Evolutionary conservation across 106 monocot species (phyloP), one percentile per base, ranked within the genome.

Genomic region (Allium cepa): DNA sequence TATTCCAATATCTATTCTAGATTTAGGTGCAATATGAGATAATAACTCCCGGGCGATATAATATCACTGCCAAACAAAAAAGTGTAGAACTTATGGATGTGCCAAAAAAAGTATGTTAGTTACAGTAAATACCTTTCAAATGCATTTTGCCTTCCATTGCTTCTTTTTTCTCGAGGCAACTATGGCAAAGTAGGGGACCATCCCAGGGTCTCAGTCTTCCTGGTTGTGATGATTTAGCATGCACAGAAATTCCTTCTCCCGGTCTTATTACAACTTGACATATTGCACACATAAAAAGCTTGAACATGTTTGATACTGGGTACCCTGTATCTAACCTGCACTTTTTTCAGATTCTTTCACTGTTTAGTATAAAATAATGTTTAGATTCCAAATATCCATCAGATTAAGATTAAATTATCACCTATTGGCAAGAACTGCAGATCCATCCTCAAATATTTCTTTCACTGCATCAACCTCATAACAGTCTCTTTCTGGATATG

Each of bases 381-480:
- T 36, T 36, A 36, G 36, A 5, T 36, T 36, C 3, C 36, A 36
- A 4, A 36, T 36, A 36, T 36, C 36, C 5, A 36, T 36, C 36
- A 36, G 36, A 36, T 5, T 36, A 36, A 36, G 5, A 36, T 36
- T 4, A 36, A 36, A 36, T 36, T 36, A 36, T 36, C 36, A 93
- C 93, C 93, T 83, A 64, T 75, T 53, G 50, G 86, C 74, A 68
- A 93, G 83, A 18, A 75, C 9, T 14, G 88, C 79, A 67, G 89
- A 93, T 69, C 89, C 93, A 62, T 93, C 83, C 69, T 93, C 93
- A 77, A 83, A 93, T 60, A 93, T 72, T 80, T 93, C 93, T 70
- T 89, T 86, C 46, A 89, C 83, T 10, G 74, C 62, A 64, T 81
- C 86, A 10, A 71, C 71, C 65, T 89, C 86, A 68, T 68, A 57